Percentiles rank a stretch among this genome's conserved stretches.
phyloP scores from a whole-genome alignment of 2,329 filamentous ascomycete species.

The Colletotrichum sp. region DNA sequence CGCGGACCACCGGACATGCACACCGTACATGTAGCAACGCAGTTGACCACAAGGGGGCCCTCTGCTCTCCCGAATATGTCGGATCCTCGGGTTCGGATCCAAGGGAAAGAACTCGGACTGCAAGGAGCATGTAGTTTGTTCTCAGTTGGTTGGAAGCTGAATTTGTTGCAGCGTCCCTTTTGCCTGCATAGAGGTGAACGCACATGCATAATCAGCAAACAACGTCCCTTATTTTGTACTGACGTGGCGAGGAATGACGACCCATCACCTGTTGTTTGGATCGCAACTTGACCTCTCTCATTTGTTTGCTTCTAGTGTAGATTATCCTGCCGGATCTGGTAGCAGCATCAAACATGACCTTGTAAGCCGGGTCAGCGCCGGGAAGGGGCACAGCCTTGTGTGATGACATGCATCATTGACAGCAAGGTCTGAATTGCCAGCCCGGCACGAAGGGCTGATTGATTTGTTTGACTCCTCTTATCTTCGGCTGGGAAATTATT shows the following conservation, averaged over 20 bases:
- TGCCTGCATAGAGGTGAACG: not conserved
- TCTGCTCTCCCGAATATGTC: not conserved
- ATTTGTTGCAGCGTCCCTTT: not conserved
- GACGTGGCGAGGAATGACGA: not conserved
- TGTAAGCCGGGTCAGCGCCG: not conserved
- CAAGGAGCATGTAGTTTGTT: fast-evolving
- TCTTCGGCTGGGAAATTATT: not conserved
- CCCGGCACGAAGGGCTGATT: not conserved
- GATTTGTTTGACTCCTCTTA: not conserved
- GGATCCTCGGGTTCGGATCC: not conserved
- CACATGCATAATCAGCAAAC: not conserved
- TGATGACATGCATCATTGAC: not conserved
- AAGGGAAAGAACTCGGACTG: fast-evolving
- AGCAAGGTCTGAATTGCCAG: not conserved
- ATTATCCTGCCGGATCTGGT: not conserved
- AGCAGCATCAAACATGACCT: not conserved
- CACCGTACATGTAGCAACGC: not conserved
- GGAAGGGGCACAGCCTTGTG: not conserved
- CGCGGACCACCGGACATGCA: not conserved
- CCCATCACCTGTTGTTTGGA: not conserved
- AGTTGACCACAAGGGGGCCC: not conserved
- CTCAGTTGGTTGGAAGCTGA: not conserved
- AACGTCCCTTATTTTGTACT: not conserved
- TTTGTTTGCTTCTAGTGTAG: not conserved
- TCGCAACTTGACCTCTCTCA: not conserved